Evolutionary conservation across 345 rosid species (phyloP).

Genomic region (Corchorus olitorius): DNA sequence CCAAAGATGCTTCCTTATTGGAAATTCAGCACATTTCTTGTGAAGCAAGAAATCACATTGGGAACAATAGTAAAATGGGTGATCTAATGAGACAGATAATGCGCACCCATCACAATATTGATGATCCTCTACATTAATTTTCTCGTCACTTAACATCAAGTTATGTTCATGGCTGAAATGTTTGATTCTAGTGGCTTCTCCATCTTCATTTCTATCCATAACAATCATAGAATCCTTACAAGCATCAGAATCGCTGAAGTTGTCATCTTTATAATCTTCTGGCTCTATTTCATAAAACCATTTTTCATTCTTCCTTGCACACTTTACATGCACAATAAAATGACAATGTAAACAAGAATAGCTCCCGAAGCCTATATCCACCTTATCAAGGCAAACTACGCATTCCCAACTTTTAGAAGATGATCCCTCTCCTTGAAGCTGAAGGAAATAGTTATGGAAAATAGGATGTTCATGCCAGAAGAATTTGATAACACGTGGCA

Average conservation of each 20-base stretch:
- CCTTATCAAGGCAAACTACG: constrained; percentile 13
- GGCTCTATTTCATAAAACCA: constrained; percentile 23
- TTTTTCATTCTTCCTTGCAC: constrained; percentile 5
- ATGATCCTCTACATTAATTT: not conserved
- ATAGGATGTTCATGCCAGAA: constrained; percentile 19
- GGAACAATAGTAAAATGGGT: constrained; percentile 19
- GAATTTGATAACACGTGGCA: not conserved
- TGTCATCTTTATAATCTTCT: not conserved
- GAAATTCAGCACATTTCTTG: not conserved
- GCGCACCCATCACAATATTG: constrained; percentile 28
- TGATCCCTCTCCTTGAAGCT: not conserved
- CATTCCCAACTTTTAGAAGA: not conserved
- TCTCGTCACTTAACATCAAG: not conserved
- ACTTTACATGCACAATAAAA: constrained; percentile 24
- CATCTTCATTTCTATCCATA: not conserved
- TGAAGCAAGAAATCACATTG: constrained; percentile 19
- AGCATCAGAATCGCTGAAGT: not conserved
- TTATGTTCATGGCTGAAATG: constrained; percentile 28
- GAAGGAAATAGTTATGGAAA: constrained; percentile 10
- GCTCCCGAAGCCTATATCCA: constrained; percentile 19
- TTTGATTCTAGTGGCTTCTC: constrained; percentile 4
- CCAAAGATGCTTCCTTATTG: not conserved
- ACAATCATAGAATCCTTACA: not conserved
- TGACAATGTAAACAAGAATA: constrained; percentile 17
- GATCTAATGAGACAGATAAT: constrained; percentile 6